phyloP scores from a whole-genome alignment of 352 stramenopile species.

The Pythium folliculosum region DNA sequence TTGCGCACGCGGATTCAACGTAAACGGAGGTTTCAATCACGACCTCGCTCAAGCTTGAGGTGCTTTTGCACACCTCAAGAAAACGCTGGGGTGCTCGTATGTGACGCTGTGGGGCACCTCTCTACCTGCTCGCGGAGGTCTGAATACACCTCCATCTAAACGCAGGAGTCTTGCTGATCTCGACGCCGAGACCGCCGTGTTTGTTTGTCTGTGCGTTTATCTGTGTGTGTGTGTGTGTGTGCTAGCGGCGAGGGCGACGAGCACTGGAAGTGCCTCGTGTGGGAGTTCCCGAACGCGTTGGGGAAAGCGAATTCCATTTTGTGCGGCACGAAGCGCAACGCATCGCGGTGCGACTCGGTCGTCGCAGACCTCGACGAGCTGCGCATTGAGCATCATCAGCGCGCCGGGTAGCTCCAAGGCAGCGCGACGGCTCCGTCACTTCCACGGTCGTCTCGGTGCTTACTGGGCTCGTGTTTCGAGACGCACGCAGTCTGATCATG shows the following conservation, averaged over 20 bases:
- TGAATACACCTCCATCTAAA: too few species aligned
- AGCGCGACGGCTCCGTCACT: conserved; percentile 13
- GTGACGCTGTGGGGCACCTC: too few species aligned
- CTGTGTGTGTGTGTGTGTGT: neutral
- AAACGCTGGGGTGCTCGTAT: too few species aligned
- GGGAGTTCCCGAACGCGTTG: conserved; percentile 76
- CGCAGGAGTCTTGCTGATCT: too few species aligned
- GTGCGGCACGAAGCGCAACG: conserved; percentile 70
- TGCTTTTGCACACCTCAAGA: too few species aligned
- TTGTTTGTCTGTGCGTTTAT: too few species aligned
- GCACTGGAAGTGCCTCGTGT: conserved; percentile 78
- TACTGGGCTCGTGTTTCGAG: neutral
- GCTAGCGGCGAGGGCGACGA: conserved; percentile 49
- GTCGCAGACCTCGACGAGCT: conserved; percentile 28
- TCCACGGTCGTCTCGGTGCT: neutral
- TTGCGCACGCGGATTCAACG: too few species aligned
- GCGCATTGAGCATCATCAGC: conserved; percentile 32
- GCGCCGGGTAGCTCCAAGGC: neutral
- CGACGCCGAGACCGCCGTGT: too few species aligned
- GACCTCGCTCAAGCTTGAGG: too few species aligned
- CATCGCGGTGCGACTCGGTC: conserved; percentile 30
- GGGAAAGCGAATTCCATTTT: conserved; percentile 64
- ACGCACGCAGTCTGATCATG: neutral
- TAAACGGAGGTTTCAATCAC: too few species aligned
- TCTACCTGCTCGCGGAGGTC: too few species aligned